Evolutionary conservation across 2,329 filamentous ascomycete species (phyloP).

Genomic region (Saccharata proteae): DNA sequence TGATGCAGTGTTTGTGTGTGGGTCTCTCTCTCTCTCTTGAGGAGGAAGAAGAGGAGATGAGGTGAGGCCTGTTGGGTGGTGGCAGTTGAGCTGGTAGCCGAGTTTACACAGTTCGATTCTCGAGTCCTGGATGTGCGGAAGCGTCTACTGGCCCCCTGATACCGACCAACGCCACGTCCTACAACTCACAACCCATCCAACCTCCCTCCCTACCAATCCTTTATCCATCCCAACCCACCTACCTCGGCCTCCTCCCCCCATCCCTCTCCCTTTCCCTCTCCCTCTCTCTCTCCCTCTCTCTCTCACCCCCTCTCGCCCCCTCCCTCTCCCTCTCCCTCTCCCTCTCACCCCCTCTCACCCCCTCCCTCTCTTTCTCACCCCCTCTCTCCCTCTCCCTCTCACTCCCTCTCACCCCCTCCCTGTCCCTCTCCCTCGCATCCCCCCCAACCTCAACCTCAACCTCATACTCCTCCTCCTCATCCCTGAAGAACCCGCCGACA

Average conservation of each 20-base stretch:
- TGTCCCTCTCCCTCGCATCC: constrained; percentile 11
- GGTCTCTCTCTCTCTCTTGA: too few species aligned
- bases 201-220: too few species aligned
- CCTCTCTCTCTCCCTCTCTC: not conserved
- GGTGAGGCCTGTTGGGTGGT: too few species aligned
- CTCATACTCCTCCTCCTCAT: constrained; percentile 66
- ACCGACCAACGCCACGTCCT: too few species aligned
- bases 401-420: constrained; percentile 13
- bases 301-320: not conserved
- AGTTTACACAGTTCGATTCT: too few species aligned
- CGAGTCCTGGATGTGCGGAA: too few species aligned
- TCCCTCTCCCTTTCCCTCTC: not conserved
- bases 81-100: too few species aligned
- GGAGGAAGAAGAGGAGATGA: too few species aligned
- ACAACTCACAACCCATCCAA: too few species aligned
- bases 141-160: too few species aligned
- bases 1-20: too few species aligned
- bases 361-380: constrained; percentile 14
- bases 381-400: constrained; percentile 14
- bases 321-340: constrained; percentile 2
- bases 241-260: not conserved
- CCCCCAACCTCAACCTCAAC: constrained; percentile 54
- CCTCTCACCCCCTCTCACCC: constrained; percentile 4
- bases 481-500: constrained; percentile 56
- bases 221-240: not conserved